A percentile compares a stretch with the other conserved stretches of the same genome.
These are phyloP conservation scores for Arxiozyma bovina DNA, from an alignment of 1,139 yeast species.

Conservation along the genomic window DNA sequence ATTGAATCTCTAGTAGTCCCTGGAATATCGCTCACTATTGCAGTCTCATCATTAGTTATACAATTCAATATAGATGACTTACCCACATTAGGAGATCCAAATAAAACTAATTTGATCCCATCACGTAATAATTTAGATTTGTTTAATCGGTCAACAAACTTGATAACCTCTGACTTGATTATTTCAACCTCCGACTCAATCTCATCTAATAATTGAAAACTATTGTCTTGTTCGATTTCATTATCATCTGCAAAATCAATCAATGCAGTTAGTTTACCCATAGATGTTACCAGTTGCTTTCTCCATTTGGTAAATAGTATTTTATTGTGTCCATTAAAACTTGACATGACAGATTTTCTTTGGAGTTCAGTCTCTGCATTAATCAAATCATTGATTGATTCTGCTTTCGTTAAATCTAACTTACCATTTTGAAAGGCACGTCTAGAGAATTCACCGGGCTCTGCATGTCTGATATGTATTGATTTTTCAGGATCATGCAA, in stretches of 20 bases:
- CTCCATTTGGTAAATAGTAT: conserved; percentile 48
- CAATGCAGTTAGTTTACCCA: conserved; percentile 74
- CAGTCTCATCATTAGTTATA: conserved; percentile 71
- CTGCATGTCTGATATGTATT: conserved; percentile 60
- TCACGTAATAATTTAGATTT: conserved; percentile 56
- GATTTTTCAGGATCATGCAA: conserved; percentile 34
- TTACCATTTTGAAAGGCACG: conserved; percentile 72
- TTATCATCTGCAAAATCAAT: conserved; percentile 96
- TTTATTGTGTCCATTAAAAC: conserved; percentile 63
- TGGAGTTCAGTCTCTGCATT: conserved; percentile 94
- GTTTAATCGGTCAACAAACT: conserved; percentile 44
- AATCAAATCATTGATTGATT: conserved; percentile 80
- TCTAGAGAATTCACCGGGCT: conserved; percentile 83
- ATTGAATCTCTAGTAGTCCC: conserved; percentile 92
- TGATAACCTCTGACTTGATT: conserved; percentile 39
- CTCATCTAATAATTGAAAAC: conserved; percentile 36
- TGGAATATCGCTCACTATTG: conserved; percentile 84
- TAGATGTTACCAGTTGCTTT: conserved; percentile 47
- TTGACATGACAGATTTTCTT: conserved; percentile 61
- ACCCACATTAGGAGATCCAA: conserved; percentile 97
- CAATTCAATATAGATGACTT: conserved; percentile 76
- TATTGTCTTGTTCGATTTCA: conserved; percentile 62
- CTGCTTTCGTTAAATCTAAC: conserved; percentile 69
- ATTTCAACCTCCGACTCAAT: conserved; percentile 40
- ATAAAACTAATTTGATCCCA: conserved; percentile 64